Percentiles rank a stretch among this genome's conserved stretches.
phyloP scores from a whole-genome alignment of 306 rosid genomes.

The Rosa persica region DNA sequence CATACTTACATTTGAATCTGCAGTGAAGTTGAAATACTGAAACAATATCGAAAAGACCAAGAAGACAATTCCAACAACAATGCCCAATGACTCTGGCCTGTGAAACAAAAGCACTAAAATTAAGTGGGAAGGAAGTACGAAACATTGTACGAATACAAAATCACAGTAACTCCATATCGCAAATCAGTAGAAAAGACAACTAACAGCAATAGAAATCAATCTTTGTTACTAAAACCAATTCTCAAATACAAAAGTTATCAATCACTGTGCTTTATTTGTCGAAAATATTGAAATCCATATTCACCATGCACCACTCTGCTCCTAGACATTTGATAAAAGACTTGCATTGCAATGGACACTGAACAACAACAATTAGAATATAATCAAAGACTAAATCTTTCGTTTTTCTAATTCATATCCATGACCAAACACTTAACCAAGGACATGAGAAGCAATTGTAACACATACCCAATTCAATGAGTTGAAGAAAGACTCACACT shows the following conservation, averaged over 20 bases:
- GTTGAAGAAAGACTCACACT: conserved; percentile 60
- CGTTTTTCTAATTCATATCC: neutral
- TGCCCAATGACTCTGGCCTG: conserved; percentile 96
- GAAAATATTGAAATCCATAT: neutral
- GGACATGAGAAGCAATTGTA: neutral
- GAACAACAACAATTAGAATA: no score
- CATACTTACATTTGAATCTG: conserved; percentile 79
- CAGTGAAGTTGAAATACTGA: conserved; percentile 87
- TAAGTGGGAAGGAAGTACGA: no score
- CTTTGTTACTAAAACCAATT: neutral
- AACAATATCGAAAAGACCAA: conserved; percentile 76
- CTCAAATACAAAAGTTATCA: neutral
- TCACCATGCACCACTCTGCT: neutral
- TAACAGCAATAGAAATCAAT: neutral
- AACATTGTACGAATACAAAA: neutral
- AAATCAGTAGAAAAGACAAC: neutral
- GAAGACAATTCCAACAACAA: conserved; percentile 86
- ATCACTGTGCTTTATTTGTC: neutral
- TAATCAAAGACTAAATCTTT: neutral
- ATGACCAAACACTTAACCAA: conserved; percentile 27
- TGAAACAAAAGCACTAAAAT: neutral
- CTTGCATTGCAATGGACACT: no score
- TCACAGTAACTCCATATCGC: neutral
- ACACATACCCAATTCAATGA: neutral
- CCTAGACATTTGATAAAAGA: no score